Base-by-base conservation (phyloP, 805 yeast species). In the Clavispora fructus region DNA sequence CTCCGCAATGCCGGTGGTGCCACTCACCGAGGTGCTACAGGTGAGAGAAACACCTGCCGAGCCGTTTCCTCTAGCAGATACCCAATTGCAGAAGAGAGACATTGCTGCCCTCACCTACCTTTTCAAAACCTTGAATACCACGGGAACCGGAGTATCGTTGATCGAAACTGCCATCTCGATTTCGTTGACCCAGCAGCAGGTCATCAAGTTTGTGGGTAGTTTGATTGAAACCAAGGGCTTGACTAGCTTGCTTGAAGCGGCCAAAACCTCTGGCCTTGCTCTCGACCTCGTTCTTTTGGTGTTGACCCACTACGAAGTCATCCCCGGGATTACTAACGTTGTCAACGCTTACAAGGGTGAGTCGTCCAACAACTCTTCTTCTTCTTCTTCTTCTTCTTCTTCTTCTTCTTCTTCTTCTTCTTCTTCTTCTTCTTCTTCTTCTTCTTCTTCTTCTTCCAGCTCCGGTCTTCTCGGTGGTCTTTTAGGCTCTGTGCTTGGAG, bases 211-310 rank as follows among this genome's bases (percentile, higher is more conserved):
- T 28, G 54, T 59, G 44, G 64, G 54, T 31, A 56, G 49, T 10
- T 59, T 62, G 40, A 45, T 64, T 29, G 49, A 58, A 38, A 38
- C 53, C 10, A 55, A 52, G 33, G 57, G 61, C 43, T 56, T 63
- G 41, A 45, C 55, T 2, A 53, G 51, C 40, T 46, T 64, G 25
- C 52, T 64, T 37, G 33, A 31, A 23, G 55, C 62, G 5, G 62
- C 61, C 23, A 66, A 61, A 39, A 47, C 57, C 29, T 61, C 66
- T 9, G 58, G 59, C 8, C 55, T 63, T 39, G 60, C 59, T 3
- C 55, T 61, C 39, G 67, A 64, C 43, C 52, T 64, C 40, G 54
- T 60, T 28, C 45, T 55, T 47, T 31, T 52, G 46, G 31, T 57
- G 26, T 54, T 59, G 41, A 50, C 52, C 23, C 57, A 59, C 47